Evolutionary conservation across 176 grass and related monocot species (phyloP).

Genomic region (Juncus inflexus): DNA sequence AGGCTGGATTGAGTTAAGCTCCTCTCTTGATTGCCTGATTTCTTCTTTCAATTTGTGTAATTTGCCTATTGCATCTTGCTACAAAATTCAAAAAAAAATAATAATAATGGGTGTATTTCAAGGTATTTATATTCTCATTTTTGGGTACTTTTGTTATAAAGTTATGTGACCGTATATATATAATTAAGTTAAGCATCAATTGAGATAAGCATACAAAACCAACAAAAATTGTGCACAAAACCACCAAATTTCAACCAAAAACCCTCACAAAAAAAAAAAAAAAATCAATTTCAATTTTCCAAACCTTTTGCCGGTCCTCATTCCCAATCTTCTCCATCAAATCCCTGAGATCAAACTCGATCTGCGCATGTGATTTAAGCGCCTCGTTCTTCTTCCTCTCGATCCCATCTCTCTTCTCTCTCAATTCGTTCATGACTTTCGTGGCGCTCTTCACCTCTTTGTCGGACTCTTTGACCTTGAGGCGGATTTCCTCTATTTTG

Average conservation of each 20-base stretch:
- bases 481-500: constrained; percentile 67
- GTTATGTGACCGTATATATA: not conserved
- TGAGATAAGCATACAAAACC: constrained; percentile 4
- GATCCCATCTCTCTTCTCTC: constrained; percentile 63
- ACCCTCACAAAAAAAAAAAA: not conserved
- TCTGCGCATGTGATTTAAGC: constrained; percentile 69
- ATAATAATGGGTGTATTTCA: not conserved
- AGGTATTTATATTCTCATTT: not conserved
- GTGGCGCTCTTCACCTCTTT: constrained; percentile 75
- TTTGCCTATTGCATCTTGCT: constrained; percentile 81
- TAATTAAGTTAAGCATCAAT: constrained; percentile 26
- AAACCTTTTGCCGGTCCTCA: constrained; percentile 82
- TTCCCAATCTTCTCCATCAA: constrained; percentile 73
- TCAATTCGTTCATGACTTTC: constrained; percentile 75
- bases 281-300: not conserved
- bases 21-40: constrained; percentile 81
- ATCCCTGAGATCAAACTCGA: constrained; percentile 93
- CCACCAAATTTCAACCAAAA: not conserved
- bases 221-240: constrained; percentile 21
- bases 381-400: constrained; percentile 78
- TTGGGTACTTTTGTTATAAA: not conserved
- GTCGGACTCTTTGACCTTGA: constrained; percentile 69
- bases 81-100: constrained; percentile 17
- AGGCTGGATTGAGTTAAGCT: constrained; percentile 73
- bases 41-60: constrained; percentile 68